These are phyloP conservation scores for Rhamnella rubrinervis DNA, from an alignment of 331 rosid species.

Conservation along the genomic window DNA sequence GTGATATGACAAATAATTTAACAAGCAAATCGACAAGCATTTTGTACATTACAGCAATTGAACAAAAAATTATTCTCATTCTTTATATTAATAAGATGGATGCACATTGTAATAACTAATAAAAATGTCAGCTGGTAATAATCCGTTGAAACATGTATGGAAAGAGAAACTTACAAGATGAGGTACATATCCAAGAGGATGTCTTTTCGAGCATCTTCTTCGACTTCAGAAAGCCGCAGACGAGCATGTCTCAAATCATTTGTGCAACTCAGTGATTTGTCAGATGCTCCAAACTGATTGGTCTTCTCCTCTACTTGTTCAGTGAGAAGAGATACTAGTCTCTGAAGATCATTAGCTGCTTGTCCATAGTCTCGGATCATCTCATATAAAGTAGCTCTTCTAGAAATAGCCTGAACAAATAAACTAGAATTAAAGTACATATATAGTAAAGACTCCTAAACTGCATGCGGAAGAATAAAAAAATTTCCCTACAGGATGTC, in stretches of 20 bases:
- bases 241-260: conserved; percentile 80
- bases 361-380: conserved; percentile 89
- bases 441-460: neutral
- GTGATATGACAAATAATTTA: neutral
- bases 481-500: neutral
- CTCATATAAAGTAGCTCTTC: conserved; percentile 76
- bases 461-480: neutral
- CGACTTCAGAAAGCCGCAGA: conserved; percentile 65
- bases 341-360: conserved; percentile 79
- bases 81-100: neutral
- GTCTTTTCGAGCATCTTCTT: conserved; percentile 86
- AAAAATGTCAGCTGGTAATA: neutral
- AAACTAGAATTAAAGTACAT: conserved; percentile 17
- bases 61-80: neutral
- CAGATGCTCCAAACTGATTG: conserved; percentile 53
- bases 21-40: neutral
- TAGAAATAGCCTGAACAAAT: conserved; percentile 77
- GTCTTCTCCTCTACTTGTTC: conserved; percentile 55
- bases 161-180: conserved; percentile 68
- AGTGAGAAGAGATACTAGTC: conserved; percentile 58
- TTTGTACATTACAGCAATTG: too few relatives aligned
- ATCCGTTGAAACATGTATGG: neutral
- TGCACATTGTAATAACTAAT: neutral
- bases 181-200: conserved; percentile 86
- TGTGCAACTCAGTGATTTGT: conserved; percentile 48